A percentile compares a stretch with the other conserved stretches of the same genome.
These are phyloP conservation scores for Periconia sp. DNA, from an alignment of 2,329 filamentous ascomycete species.

Conservation along the genomic window DNA sequence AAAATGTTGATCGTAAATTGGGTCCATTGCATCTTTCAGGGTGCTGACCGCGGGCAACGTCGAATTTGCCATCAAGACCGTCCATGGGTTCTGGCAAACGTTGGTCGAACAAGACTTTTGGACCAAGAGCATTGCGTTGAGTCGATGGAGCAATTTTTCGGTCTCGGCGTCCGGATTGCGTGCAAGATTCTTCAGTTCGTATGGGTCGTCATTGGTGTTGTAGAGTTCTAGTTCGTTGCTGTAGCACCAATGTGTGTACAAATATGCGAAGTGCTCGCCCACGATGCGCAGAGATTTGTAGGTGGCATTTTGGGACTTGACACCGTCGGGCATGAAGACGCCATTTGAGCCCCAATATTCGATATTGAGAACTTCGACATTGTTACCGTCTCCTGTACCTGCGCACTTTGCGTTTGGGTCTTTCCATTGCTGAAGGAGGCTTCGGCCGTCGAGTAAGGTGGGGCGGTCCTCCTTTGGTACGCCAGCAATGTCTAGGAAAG, in stretches of 20 bases:
- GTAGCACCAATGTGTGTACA: conserved; percentile 69
- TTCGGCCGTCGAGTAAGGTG: conserved; percentile 31
- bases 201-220: conserved; percentile 38
- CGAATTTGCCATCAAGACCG: neutral
- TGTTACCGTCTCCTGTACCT: neutral
- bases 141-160: neutral
- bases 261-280: conserved; percentile 57
- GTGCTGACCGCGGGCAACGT: neutral
- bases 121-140: neutral
- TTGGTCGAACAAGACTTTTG: neutral
- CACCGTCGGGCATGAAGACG: neutral
- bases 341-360: conserved; percentile 41
- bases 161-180: neutral
- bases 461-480: conserved; percentile 21
- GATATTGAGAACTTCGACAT: conserved; percentile 38
- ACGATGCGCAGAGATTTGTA: conserved; percentile 62
- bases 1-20: neutral
- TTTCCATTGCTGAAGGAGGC: conserved; percentile 33
- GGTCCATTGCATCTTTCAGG: neutral
- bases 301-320: conserved; percentile 50
- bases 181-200: conserved; percentile 1
- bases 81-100: neutral
- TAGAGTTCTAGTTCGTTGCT: conserved; percentile 66
- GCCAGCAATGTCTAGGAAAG: conserved; percentile 33
- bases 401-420: conserved; percentile 1